phyloP scores from a whole-genome alignment of 1,284 basidiomycete genomes.

The Ganoderma boninense region DNA sequence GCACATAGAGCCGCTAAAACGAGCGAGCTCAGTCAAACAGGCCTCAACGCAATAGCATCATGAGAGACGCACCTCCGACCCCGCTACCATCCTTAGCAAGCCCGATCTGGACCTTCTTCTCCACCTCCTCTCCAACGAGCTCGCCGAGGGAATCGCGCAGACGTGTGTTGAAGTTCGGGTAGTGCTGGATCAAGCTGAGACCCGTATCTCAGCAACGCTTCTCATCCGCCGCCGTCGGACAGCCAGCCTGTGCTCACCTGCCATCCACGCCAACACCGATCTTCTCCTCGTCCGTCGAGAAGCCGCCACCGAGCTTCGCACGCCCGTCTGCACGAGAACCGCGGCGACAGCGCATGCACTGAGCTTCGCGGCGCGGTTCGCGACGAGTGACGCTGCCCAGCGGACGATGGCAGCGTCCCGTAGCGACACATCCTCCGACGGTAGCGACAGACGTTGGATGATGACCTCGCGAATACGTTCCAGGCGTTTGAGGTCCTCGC shows the following conservation, averaged over 20 bases:
- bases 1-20: conserved; percentile 78
- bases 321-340: conserved; percentile 82
- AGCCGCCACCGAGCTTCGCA: conserved; percentile 55
- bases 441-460: conserved; percentile 68
- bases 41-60: not conserved
- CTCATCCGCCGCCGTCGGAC: conserved; percentile 1
- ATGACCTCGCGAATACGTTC: conserved; percentile 67
- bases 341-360: conserved; percentile 91
- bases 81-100: conserved; percentile 98
- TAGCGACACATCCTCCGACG: conserved; percentile 59
- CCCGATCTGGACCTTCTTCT: conserved; percentile 84
- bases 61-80: conserved; percentile 80
- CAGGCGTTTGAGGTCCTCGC: conserved; percentile 45
- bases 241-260: conserved; percentile 55
- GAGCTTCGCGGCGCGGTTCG: conserved; percentile 83
- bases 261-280: conserved; percentile 91
- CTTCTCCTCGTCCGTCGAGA: conserved; percentile 52
- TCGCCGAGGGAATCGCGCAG: conserved; percentile 79
- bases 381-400: conserved; percentile 83
- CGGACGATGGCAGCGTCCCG: conserved; percentile 84
- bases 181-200: conserved; percentile 86
- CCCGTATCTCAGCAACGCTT: conserved; percentile 13
- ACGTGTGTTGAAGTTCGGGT: conserved; percentile 84
- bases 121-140: conserved; percentile 83
- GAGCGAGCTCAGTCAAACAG: not conserved